Conservation (phyloP, 495 filamentous ascomycete species). For the Tuber calosporum region DNA sequence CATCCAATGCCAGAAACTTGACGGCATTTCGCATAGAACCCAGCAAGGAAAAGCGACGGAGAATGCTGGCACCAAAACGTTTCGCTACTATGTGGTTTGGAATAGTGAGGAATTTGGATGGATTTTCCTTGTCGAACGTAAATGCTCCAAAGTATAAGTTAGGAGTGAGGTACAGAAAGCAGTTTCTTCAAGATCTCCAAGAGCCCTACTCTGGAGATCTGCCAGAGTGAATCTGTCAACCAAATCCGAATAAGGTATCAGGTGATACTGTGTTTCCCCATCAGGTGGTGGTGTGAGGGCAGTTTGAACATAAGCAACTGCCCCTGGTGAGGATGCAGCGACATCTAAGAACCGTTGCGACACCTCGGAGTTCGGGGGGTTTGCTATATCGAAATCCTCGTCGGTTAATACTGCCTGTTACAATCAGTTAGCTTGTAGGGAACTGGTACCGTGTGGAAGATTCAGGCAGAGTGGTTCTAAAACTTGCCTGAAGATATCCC, state of each 20-base stretch:
- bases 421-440: constrained; percentile 5
- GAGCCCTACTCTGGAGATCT: no score
- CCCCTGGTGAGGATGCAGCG: not conserved
- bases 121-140: no score
- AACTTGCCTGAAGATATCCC: constrained; percentile 4
- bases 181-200: not conserved
- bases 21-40: constrained; percentile 3
- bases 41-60: constrained; percentile 5
- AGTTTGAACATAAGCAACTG: constrained; percentile 8
- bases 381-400: not conserved
- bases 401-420: not conserved
- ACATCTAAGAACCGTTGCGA: not conserved
- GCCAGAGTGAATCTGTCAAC: no score
- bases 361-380: constrained; percentile 3
- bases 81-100: constrained; percentile 5
- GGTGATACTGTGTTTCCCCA: not conserved
- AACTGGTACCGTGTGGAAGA: not conserved
- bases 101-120: constrained; percentile 7
- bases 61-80: constrained; percentile 9
- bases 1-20: constrained; percentile 1
- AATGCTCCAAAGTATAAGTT: constrained; percentile 6
- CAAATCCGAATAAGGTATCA: not conserved
- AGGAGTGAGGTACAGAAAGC: constrained; percentile 2
- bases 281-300: constrained; percentile 3
- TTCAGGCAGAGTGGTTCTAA: not conserved